Conservation (phyloP, 225 moss, liverwort and hornwort species). For the Sphagnum contortum region DNA sequence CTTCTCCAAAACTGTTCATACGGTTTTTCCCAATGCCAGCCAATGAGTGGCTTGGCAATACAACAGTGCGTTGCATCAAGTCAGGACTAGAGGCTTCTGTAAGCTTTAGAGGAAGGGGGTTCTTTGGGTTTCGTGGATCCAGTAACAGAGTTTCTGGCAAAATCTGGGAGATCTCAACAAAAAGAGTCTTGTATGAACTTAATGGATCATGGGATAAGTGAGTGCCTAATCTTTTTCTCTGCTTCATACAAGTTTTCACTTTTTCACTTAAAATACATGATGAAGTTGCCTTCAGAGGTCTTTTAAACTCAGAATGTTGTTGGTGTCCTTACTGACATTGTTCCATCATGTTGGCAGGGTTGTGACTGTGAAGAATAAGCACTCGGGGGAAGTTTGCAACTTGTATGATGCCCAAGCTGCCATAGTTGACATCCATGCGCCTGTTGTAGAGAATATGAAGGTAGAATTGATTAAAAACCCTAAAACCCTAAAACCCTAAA, state of each 20-base stretch:
- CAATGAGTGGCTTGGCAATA: constrained; percentile 63
- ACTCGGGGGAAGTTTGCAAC: constrained; percentile 22
- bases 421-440: constrained; percentile 40
- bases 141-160: constrained; percentile 49
- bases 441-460: constrained; percentile 40
- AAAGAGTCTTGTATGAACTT: constrained; percentile 35
- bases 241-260: background rate
- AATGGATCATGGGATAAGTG: constrained; percentile 68
- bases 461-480: constrained; percentile 10
- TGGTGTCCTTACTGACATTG: background rate
- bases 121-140: constrained; percentile 32
- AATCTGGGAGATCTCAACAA: constrained; percentile 20
- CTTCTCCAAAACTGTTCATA: constrained; percentile 53
- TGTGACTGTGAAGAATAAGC: constrained; percentile 49
- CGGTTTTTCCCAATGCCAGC: constrained; percentile 43
- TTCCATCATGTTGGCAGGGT: constrained; percentile 18
- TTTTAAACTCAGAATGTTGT: no score
- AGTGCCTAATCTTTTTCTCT: constrained; percentile 5
- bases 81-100: constrained; percentile 65
- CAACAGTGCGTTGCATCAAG: constrained; percentile 49
- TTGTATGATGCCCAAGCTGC: constrained; percentile 54
- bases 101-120: constrained; percentile 42
- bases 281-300: no score
- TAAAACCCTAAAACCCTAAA: no score
- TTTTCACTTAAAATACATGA: background rate